Percentiles rank a stretch among this genome's conserved stretches.
Conservation (phyloP, 345 rosid species). For the Cardamine chenopodiifolia region DNA sequence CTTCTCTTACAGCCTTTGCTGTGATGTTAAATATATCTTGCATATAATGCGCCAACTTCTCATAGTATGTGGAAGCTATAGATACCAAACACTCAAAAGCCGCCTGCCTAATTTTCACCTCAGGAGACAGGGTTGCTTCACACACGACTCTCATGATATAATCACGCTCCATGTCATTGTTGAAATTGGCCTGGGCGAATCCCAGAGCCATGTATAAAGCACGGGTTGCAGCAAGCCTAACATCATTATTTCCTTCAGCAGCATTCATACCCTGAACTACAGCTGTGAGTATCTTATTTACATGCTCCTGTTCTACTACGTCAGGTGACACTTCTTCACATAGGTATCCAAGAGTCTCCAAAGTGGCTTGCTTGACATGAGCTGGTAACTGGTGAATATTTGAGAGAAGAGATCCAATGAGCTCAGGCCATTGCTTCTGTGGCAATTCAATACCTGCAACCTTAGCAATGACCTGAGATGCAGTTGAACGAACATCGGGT, state of each 20-base stretch:
- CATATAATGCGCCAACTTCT: constrained; percentile 56
- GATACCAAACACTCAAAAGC: constrained; percentile 72
- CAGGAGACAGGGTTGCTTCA: constrained; percentile 61
- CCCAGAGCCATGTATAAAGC: constrained; percentile 64
- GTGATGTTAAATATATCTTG: constrained; percentile 64
- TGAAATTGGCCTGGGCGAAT: constrained; percentile 74
- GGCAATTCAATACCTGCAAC: constrained; percentile 78
- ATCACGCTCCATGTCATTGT: constrained; percentile 70
- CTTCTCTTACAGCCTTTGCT: constrained; percentile 64
- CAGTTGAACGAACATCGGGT: constrained; percentile 67
- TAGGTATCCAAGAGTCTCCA: constrained; percentile 77
- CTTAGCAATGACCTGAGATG: constrained; percentile 74
- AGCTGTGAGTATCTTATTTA: constrained; percentile 73
- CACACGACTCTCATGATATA: constrained; percentile 71
- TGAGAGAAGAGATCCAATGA: constrained; percentile 63
- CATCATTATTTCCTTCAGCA: constrained; percentile 59
- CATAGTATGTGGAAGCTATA: constrained; percentile 65
- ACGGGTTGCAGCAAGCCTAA: constrained; percentile 66
- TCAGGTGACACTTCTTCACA: constrained; percentile 82
- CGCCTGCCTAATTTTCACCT: constrained; percentile 62
- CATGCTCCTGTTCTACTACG: constrained; percentile 73
- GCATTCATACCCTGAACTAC: constrained; percentile 73
- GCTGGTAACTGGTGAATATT: constrained; percentile 67
- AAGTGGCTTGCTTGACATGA: constrained; percentile 71
- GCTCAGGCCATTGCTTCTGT: constrained; percentile 82